Percentiles rank a stretch among this genome's conserved stretches.
Evolutionary conservation across 768 basidiomycete species (phyloP).

Genomic region (Tricholoma flavovirens): DNA sequence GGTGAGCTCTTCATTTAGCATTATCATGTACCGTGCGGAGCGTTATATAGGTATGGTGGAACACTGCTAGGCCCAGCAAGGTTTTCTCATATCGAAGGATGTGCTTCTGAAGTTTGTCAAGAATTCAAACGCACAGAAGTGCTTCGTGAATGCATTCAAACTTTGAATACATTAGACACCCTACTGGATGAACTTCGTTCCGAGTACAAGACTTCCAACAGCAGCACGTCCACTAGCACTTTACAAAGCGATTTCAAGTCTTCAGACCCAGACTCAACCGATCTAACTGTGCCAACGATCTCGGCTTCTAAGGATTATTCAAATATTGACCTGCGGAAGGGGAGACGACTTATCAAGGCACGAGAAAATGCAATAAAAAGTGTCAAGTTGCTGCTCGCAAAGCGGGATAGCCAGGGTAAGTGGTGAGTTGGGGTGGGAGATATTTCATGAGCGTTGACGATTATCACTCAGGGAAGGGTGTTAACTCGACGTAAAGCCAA

Average conservation of each 20-base stretch:
- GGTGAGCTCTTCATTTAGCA: slow-evolving; percentile 35
- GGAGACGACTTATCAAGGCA: slow-evolving; percentile 60
- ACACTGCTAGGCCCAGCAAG: slow-evolving; percentile 69
- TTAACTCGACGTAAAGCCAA: no score
- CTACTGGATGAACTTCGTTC: slow-evolving; percentile 51
- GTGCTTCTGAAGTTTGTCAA: slow-evolving; percentile 68
- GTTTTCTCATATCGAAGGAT: slow-evolving; percentile 74
- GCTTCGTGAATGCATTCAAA: slow-evolving; percentile 53
- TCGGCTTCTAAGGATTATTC: slow-evolving; percentile 41
- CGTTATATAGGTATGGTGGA: slow-evolving; percentile 65
- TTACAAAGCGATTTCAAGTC: not conserved
- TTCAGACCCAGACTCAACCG: not conserved
- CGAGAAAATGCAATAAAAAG: slow-evolving; percentile 63
- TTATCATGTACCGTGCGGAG: not conserved
- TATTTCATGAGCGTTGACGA: not conserved
- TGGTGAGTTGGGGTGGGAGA: not conserved
- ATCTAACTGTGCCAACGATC: slow-evolving; percentile 16
- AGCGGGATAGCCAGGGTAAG: slow-evolving; percentile 14
- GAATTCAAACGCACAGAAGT: slow-evolving; percentile 64
- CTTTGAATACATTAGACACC: slow-evolving; percentile 56
- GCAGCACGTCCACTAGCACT: not conserved
- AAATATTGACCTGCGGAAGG: slow-evolving; percentile 54
- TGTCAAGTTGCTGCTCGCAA: slow-evolving; percentile 52
- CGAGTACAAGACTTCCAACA: slow-evolving; percentile 26
- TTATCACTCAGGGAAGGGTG: not conserved